A percentile compares a stretch with the other conserved stretches of the same genome.
Evolutionary conservation across 495 filamentous ascomycete species (phyloP).

Genomic region (Xylaria longipes): DNA sequence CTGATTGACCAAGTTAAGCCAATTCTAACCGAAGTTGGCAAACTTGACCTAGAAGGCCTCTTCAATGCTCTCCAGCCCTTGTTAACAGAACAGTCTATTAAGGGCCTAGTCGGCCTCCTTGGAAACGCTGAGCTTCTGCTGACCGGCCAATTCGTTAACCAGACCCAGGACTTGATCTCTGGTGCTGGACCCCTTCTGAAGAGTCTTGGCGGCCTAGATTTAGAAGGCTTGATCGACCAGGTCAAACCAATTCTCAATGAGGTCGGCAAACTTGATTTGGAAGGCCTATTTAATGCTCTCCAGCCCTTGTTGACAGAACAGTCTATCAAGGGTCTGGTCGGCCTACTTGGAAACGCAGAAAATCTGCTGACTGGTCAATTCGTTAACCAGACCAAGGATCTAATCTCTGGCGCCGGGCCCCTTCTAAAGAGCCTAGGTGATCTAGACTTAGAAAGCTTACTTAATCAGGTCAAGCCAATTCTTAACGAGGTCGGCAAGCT

Average conservation of each 20-base stretch:
- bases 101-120: conserved; percentile 49
- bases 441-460: conserved; percentile 42
- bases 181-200: too few relatives aligned
- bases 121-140: conserved; percentile 50
- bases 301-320: conserved; percentile 44
- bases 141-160: conserved; percentile 50
- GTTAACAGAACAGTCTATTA: conserved; percentile 45
- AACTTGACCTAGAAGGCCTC: conserved; percentile 36
- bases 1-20: conserved; percentile 42
- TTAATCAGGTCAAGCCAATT: conserved; percentile 36
- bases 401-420: conserved; percentile 48
- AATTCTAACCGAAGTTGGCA: conserved; percentile 44
- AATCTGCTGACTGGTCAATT: conserved; percentile 43
- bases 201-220: conserved; percentile 46
- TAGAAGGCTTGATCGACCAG: conserved; percentile 43
- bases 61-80: conserved; percentile 40
- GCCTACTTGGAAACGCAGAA: conserved; percentile 43
- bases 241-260: too few relatives aligned
- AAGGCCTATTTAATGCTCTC: conserved; percentile 41
- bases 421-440: conserved; percentile 54
- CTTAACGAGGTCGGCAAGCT: conserved; percentile 41
- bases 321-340: conserved; percentile 47
- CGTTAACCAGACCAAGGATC: conserved; percentile 50
- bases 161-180: conserved; percentile 42
- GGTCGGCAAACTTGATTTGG: too few relatives aligned